Base-by-base conservation (phyloP, 352 stramenopile species). In the Salisapilia sapeloensis region DNA sequence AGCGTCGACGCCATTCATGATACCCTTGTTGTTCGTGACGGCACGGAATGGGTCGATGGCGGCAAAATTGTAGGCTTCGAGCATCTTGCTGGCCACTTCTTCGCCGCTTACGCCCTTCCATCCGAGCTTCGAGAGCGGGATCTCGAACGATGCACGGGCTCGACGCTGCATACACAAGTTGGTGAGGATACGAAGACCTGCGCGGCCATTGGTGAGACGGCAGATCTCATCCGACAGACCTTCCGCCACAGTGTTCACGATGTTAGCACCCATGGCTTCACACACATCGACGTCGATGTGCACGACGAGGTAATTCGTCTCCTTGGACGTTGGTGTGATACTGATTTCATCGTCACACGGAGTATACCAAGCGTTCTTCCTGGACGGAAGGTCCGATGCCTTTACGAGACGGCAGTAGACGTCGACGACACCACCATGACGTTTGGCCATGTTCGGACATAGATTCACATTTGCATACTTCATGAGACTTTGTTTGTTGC, bases 21-120 rank as follows among this genome's bases (percentile, higher is more conserved):
- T 83, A 22, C 76, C 76, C 56, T 92, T 92, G 60, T 92, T 92
- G 52, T 92, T 75, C 21, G 75, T 91, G 38, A 86, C 71, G 4
- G 76, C 76, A 20, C 76, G 65, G 43, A 72, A 92, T 26, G 76
- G 76, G 24, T 92, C 76, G 14, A 83, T 44, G 14, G 60, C 63
- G 4, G 76, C 76, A 49, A 92, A 92, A 42, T 81, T 79, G 60
- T 78, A 86, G 4, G 76, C 76, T 29, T 89, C 72, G 5, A 92
- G 41, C 33, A 92, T 84, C 27, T 67, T 64, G 35, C 48, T 42
- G 1, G 69, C 72, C n/a, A 92, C 67, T 11, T 71, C 60, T 33
- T 69, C 56, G 18, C 72, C 76, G 12, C 71, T 60, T 9, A 82
- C 72, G 33, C 69, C 76, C 46, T 89, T 87, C 66, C 63, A 85